Evolutionary conservation across 1,139 yeast species (phyloP).

Genomic region (Ogataea hybrid): DNA sequence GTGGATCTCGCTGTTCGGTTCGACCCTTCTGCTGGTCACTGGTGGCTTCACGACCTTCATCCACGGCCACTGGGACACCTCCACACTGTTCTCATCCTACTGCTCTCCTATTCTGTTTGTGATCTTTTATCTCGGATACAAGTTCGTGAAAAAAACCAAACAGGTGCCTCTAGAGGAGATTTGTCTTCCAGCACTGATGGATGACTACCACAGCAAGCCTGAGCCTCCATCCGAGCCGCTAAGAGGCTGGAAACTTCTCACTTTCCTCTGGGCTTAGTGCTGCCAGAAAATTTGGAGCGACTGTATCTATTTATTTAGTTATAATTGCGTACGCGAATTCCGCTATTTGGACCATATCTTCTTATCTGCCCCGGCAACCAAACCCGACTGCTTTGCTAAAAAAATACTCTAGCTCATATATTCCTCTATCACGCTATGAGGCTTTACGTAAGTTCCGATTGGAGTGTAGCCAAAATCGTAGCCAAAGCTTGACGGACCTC

Average conservation of each 20-base stretch:
- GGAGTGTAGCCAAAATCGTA: conserved; percentile 38
- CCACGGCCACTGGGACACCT: conserved; percentile 36
- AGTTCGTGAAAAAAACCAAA: conserved; percentile 8
- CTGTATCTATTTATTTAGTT: too few relatives aligned
- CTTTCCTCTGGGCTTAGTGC: conserved; percentile 30
- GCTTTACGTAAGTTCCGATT: conserved; percentile 35
- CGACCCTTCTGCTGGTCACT: conserved; percentile 37
- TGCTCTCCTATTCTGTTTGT: conserved; percentile 38
- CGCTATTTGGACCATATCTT: too few relatives aligned
- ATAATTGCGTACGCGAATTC: too few relatives aligned
- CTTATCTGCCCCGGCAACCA: too few relatives aligned
- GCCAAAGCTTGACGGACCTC: conserved; percentile 40
- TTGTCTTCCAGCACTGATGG: conserved; percentile 26
- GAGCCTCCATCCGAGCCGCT: conserved; percentile 33
- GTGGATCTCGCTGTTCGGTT: conserved; percentile 38
- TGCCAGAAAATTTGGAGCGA: background rate
- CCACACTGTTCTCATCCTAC: conserved; percentile 37
- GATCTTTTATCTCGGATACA: conserved; percentile 9
- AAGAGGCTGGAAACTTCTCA: conserved; percentile 33
- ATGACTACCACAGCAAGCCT: conserved; percentile 38
- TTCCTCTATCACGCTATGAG: conserved; percentile 42
- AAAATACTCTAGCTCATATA: conserved; percentile 19
- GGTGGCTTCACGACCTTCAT: conserved; percentile 43
- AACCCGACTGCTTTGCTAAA: too few relatives aligned
- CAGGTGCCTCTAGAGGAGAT: conserved; percentile 6